Evolutionary conservation across 1,284 basidiomycete genomes (phyloP), one percentile per base, ranked within the genome.

Genomic region (Marasmius tenuissimus): DNA sequence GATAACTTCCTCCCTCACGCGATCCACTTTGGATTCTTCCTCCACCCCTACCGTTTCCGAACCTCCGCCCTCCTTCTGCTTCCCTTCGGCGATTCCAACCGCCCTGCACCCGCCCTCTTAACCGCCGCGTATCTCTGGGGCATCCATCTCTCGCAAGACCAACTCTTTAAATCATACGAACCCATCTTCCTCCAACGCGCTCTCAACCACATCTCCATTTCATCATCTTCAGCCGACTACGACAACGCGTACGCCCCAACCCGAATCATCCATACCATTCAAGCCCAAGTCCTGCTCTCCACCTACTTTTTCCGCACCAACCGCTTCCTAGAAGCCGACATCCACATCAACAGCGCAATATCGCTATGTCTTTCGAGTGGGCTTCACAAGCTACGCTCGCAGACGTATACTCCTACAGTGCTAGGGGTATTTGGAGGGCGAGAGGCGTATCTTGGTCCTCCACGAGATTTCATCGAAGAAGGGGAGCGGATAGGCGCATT

Each of bases 401-500:
- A 62, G 12, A n/a, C 58, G n/a, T 59, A 42, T 20, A 34, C 50
- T 5, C 45, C 58, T 16, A 49, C 37, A 33, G 47, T 61, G 12
- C 42, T 61, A 1, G 42, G 56, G 10, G 59, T 59, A 8, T 33
- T 55, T 7, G n/a, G 27, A 18, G 53, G 51, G 14, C 39, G 45
- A 18, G 62, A 61, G 35, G 35, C 42, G 22, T 55, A 27, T 34
- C 33, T 61, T 7, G 45, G 49, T 45, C 57, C 59, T 14, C 18
- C 60, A 2, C 38, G 27, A 40, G 63, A 66, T 47, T 40, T 37
- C n/a, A 64, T 74, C n/a, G 76, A 78, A 57, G 71, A 75, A 55
- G 76, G 72, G 4, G 77, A 78, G 60, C 69, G 75, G 4, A 75
- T 78, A 20, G 66, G 72, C 40, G 70, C 70, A 14, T 78, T 78